Conservation (phyloP, 495 filamentous ascomycete genomes). For the Cenococcum geophilum region DNA sequence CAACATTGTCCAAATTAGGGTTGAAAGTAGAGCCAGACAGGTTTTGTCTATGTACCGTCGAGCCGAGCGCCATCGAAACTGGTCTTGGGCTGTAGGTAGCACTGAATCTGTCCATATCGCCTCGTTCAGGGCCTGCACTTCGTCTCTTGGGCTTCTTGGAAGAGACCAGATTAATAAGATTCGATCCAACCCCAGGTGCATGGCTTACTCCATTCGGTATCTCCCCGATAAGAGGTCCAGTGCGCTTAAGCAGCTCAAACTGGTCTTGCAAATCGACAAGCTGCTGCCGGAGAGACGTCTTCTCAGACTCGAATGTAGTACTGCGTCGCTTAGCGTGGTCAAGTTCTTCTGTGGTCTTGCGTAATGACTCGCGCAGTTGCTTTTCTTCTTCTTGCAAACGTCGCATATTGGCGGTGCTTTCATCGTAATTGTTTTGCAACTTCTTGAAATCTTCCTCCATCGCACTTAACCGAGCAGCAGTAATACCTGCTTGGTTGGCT, state of each 20-base stretch:
- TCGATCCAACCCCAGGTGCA: conserved; percentile 50
- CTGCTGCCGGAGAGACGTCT: conserved; percentile 74
- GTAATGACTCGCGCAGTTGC: conserved; percentile 69
- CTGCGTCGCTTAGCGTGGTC: conserved; percentile 65
- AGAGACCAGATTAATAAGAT: conserved; percentile 92
- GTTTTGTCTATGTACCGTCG: conserved; percentile 56
- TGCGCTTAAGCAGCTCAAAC: conserved; percentile 75
- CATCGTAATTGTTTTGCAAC: conserved; percentile 78
- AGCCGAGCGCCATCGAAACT: conserved; percentile 83
- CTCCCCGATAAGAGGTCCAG: conserved; percentile 61
- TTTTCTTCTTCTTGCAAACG: conserved; percentile 89
- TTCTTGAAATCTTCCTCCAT: conserved; percentile 93
- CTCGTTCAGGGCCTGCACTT: conserved; percentile 84
- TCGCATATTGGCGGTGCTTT: conserved; percentile 81
- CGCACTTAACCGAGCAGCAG: conserved; percentile 74
- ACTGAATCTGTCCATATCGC: conserved; percentile 79
- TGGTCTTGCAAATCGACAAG: conserved; percentile 87
- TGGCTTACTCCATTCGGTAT: conserved; percentile 59
- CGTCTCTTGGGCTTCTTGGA: conserved; percentile 95
- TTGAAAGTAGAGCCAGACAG: conserved; percentile 64
- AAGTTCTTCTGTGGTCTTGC: conserved; percentile 67
- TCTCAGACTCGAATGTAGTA: conserved; percentile 71
- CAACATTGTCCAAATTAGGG: conserved; percentile 78
- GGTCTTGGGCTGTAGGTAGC: conserved; percentile 89
- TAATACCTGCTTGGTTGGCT: conserved; percentile 96